Conservation (phyloP, 352 stramenopile species). For the Pythium monospermum region DNA sequence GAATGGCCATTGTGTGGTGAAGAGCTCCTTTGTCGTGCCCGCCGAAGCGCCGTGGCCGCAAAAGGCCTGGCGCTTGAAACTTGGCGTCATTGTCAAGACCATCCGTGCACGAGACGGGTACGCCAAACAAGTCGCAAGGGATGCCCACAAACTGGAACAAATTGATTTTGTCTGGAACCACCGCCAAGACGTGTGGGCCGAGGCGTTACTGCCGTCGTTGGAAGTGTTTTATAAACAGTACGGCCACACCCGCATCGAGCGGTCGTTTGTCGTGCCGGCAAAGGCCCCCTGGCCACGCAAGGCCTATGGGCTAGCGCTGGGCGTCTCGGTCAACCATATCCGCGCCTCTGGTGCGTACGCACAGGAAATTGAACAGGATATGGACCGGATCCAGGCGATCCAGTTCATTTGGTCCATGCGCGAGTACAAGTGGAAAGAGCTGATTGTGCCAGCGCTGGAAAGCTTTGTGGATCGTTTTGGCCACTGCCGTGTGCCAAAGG, state of each 20-base stretch:
- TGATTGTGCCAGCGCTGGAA: constrained; percentile 20
- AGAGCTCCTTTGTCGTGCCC: constrained; percentile 18
- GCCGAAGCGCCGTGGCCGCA: constrained; percentile 11
- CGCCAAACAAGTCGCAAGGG: constrained; percentile 14
- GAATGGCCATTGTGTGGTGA: constrained; percentile 17
- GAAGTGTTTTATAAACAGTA: constrained; percentile 11
- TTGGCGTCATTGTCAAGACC: constrained; percentile 12
- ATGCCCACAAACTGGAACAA: constrained; percentile 10
- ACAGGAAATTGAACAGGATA: constrained; percentile 8
- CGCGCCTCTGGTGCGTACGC: constrained; percentile 13
- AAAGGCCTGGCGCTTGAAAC: constrained; percentile 19
- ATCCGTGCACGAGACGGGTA: constrained; percentile 16
- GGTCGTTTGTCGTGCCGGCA: constrained; percentile 20
- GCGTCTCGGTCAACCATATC: constrained; percentile 21
- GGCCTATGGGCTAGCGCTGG: constrained; percentile 13
- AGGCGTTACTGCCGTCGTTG: constrained; percentile 14
- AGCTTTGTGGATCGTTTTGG: constrained; percentile 10
- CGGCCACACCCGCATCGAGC: constrained; percentile 14
- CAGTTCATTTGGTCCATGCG: constrained; percentile 22
- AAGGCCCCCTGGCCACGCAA: constrained; percentile 14
- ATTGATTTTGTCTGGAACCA: constrained; percentile 26
- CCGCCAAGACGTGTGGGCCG: constrained; percentile 14
- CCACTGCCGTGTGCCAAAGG: constrained; percentile 16
- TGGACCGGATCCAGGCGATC: constrained; percentile 13
- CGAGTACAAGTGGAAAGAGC: constrained; percentile 22